phyloP scores from a whole-genome alignment of 495 filamentous ascomycete species.

The Hypoxylon cercidicola region DNA sequence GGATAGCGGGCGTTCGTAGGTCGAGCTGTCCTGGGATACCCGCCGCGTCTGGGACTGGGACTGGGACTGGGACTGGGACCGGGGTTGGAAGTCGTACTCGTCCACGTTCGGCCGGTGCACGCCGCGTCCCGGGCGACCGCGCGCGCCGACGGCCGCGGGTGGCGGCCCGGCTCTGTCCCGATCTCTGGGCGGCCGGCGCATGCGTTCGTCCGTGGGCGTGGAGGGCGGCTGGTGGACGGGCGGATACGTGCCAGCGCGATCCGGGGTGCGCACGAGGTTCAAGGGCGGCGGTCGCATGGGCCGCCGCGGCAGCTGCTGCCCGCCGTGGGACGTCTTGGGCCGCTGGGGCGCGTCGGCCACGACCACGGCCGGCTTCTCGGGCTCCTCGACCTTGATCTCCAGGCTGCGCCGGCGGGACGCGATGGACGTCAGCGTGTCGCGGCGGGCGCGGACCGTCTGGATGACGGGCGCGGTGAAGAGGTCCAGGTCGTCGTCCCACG shows the following conservation, averaged over 20 bases:
- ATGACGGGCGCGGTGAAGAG: constrained; percentile 48
- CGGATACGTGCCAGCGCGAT: constrained; percentile 38
- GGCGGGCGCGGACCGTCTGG: constrained; percentile 52
- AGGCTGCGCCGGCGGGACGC: constrained; percentile 51
- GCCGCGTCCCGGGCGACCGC: constrained; percentile 7
- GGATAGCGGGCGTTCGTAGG: constrained; percentile 35
- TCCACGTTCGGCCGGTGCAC: constrained; percentile 30
- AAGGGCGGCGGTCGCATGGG: constrained; percentile 41
- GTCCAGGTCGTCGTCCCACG: constrained; percentile 19
- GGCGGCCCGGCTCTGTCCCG: constrained; percentile 26
- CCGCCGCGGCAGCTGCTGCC: constrained; percentile 13
- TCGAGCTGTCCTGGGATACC: constrained; percentile 34
- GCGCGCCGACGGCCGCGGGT: constrained; percentile 29
- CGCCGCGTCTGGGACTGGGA: constrained; percentile 13
- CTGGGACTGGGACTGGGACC: constrained; percentile 9
- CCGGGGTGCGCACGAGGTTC: constrained; percentile 32
- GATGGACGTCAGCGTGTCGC: constrained; percentile 53
- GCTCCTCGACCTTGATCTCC: constrained; percentile 58
- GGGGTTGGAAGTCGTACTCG: constrained; percentile 24
- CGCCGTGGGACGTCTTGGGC: constrained; percentile 32
- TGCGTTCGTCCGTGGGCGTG: constrained; percentile 27
- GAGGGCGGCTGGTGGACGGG: constrained; percentile 24
- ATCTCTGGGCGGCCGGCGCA: constrained; percentile 24
- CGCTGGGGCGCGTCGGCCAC: constrained; percentile 13
- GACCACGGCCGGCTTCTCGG: constrained; percentile 44